Evolutionary conservation across 805 yeast species (phyloP).

Genomic region (Suhomyces sp.): DNA sequence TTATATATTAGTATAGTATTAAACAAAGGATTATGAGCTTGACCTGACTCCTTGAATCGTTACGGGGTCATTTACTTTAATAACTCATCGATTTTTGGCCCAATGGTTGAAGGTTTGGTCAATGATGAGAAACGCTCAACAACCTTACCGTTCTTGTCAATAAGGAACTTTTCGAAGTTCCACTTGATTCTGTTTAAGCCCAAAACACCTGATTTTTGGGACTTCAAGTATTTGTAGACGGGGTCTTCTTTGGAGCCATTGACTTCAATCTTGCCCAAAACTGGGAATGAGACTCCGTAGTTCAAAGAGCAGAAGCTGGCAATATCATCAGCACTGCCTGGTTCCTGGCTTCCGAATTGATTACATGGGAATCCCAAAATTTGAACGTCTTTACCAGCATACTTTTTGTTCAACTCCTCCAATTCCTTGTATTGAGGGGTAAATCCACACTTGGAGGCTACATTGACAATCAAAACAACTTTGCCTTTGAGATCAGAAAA

Average conservation of each 20-base stretch:
- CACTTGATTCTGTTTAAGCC: slow-evolving; percentile 43
- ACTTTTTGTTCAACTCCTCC: slow-evolving; percentile 42
- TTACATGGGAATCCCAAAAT: slow-evolving; percentile 46
- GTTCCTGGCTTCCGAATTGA: slow-evolving; percentile 44
- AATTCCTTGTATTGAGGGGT: slow-evolving; percentile 58
- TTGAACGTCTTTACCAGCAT: slow-evolving; percentile 33
- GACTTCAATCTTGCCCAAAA: slow-evolving; percentile 82
- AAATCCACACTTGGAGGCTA: slow-evolving; percentile 78
- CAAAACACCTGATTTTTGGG: slow-evolving; percentile 47
- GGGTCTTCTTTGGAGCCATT: slow-evolving; percentile 82
- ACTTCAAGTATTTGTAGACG: slow-evolving; percentile 74
- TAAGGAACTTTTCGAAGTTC: slow-evolving; percentile 45
- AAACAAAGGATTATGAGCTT: neutral
- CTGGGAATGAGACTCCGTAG: slow-evolving; percentile 90
- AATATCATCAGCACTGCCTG: slow-evolving; percentile 54
- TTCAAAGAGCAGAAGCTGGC: slow-evolving; percentile 69
- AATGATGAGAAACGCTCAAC: slow-evolving; percentile 64
- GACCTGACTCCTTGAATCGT: neutral
- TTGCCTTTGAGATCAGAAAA: slow-evolving; percentile 68
- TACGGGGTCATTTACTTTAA: slow-evolving; percentile 28
- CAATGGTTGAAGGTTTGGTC: slow-evolving; percentile 36
- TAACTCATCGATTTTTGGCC: slow-evolving; percentile 52
- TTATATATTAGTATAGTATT: neutral
- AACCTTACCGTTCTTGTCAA: slow-evolving; percentile 41
- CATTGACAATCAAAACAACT: slow-evolving; percentile 80